Conservation (phyloP, 176 grass and related monocot genomes). For the Lolium multiflorum region DNA sequence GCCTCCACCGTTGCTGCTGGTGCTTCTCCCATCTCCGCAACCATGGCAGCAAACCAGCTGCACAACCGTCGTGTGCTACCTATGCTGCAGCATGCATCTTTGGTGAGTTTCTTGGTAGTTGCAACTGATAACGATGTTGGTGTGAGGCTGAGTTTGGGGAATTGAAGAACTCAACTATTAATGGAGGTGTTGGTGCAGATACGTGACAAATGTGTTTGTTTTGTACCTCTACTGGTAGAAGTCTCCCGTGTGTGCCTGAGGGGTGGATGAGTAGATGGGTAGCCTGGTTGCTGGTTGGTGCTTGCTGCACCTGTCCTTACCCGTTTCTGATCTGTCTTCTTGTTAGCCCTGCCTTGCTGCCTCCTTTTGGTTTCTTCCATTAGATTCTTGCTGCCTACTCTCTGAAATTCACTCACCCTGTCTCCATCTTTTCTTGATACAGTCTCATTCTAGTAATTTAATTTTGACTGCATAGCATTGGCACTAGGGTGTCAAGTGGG, state of each 20-base stretch:
- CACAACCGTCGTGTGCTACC: not conserved
- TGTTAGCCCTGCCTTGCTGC: slow-evolving; percentile 37
- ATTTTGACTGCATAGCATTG: not conserved
- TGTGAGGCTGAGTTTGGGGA: not conserved
- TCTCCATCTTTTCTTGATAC: no score
- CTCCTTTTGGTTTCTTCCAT: slow-evolving; percentile 54
- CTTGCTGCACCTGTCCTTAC: slow-evolving; percentile 36
- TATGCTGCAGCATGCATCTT: slow-evolving; percentile 44
- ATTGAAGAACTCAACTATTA: slow-evolving; percentile 12
- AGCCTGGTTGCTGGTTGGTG: slow-evolving; percentile 37
- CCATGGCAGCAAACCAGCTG: not conserved
- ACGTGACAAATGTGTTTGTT: slow-evolving; percentile 40
- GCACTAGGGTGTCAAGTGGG: no score
- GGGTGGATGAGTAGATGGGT: slow-evolving; percentile 39
- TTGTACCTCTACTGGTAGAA: slow-evolving; percentile 40
- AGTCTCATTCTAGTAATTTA: not conserved
- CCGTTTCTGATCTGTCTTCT: slow-evolving; percentile 56
- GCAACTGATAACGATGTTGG: slow-evolving; percentile 30
- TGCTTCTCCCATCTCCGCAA: slow-evolving; percentile 54
- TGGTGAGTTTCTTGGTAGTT: not conserved
- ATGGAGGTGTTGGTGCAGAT: slow-evolving; percentile 17
- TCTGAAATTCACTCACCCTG: not conserved
- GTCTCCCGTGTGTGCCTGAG: slow-evolving; percentile 2
- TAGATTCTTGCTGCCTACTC: slow-evolving; percentile 41
- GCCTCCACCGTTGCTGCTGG: not conserved